phyloP scores from a whole-genome alignment of 2,329 filamentous ascomycete species.

The Rhinocladiella similis region DNA sequence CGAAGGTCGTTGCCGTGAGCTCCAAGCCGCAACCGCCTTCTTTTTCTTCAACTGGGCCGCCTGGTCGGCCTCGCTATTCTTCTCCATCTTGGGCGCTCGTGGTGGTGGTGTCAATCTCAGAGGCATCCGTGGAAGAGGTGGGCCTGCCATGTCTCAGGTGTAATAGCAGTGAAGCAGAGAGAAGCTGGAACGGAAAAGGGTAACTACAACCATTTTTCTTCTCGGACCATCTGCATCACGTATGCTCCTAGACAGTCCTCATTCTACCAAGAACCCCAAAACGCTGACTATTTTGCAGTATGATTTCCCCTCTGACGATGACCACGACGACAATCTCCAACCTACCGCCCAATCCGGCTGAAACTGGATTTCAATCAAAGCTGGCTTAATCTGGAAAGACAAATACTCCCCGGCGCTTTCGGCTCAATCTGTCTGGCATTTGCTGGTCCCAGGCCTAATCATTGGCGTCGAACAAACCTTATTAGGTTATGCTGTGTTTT shows the following conservation, averaged over 20 bases:
- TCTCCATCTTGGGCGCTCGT: slow-evolving; percentile 41
- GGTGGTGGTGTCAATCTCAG: slow-evolving; percentile 37
- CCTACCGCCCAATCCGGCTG: no score
- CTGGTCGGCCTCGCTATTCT: slow-evolving; percentile 43
- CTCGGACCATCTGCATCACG: slow-evolving; percentile 20
- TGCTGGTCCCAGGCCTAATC: not conserved
- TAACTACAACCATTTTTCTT: slow-evolving; percentile 4
- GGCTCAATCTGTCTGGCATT: no score
- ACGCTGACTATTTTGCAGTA: slow-evolving; percentile 4
- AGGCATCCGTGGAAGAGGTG: slow-evolving; percentile 36
- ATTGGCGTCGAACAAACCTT: not conserved
- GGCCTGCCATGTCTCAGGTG: slow-evolving; percentile 47
- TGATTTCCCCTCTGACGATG: not conserved
- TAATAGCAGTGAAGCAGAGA: slow-evolving; percentile 31
- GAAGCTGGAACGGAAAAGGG: slow-evolving; percentile 9
- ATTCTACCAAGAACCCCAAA: not conserved
- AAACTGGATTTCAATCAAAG: not conserved
- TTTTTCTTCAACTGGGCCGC: slow-evolving; percentile 52
- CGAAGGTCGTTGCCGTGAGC: slow-evolving; percentile 50
- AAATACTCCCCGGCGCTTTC: not conserved
- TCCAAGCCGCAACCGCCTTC: slow-evolving; percentile 52
- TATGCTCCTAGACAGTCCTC: slow-evolving; percentile 18
- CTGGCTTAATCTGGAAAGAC: not conserved
- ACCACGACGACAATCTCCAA: not conserved
- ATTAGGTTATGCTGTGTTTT: not conserved